A percentile compares a stretch with the other conserved stretches of the same genome.
Evolutionary conservation across 2,329 filamentous ascomycete genomes (phyloP).

Genomic region (Penicillium sp.): DNA sequence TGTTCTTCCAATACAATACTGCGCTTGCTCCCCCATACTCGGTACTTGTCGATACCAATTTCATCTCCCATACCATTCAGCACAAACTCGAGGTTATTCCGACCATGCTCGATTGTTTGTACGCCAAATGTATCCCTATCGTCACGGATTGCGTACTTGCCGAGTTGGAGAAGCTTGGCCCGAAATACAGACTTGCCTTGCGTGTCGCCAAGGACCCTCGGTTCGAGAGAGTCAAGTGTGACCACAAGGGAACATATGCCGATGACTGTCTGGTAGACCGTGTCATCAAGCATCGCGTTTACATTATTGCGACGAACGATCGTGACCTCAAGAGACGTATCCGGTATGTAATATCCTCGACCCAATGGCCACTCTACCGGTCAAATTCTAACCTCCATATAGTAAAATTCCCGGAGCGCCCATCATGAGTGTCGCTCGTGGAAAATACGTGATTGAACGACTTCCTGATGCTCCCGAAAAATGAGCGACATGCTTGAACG

Average conservation of each 20-base stretch:
- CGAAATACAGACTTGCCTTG: slow-evolving; percentile 82
- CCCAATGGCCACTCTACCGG: background rate
- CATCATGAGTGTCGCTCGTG: slow-evolving; percentile 74
- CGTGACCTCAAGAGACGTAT: slow-evolving; percentile 78
- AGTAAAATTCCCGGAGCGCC: slow-evolving; percentile 70
- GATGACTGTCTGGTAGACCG: slow-evolving; percentile 81
- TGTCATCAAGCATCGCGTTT: slow-evolving; percentile 70
- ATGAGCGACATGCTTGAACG: slow-evolving; percentile 28
- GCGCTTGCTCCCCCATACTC: slow-evolving; percentile 80
- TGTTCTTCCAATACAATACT: slow-evolving; percentile 89
- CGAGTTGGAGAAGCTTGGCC: slow-evolving; percentile 84
- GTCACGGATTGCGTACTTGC: slow-evolving; percentile 82
- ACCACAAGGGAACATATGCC: slow-evolving; percentile 84
- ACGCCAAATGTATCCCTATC: slow-evolving; percentile 84
- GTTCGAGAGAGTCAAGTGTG: slow-evolving; percentile 81
- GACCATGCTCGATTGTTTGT: slow-evolving; percentile 89
- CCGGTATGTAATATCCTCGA: slow-evolving; percentile 41
- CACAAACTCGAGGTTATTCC: slow-evolving; percentile 85
- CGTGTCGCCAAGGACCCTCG: slow-evolving; percentile 85
- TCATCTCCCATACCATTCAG: slow-evolving; percentile 85
- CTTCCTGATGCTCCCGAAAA: slow-evolving; percentile 76
- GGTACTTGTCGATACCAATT: slow-evolving; percentile 84
- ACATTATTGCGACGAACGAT: slow-evolving; percentile 70
- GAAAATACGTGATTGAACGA: slow-evolving; percentile 93
- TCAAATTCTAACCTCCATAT: slow-evolving; percentile 5